Evolutionary conservation across 1,139 yeast genomes (phyloP).

Genomic region (Candida albicans): DNA sequence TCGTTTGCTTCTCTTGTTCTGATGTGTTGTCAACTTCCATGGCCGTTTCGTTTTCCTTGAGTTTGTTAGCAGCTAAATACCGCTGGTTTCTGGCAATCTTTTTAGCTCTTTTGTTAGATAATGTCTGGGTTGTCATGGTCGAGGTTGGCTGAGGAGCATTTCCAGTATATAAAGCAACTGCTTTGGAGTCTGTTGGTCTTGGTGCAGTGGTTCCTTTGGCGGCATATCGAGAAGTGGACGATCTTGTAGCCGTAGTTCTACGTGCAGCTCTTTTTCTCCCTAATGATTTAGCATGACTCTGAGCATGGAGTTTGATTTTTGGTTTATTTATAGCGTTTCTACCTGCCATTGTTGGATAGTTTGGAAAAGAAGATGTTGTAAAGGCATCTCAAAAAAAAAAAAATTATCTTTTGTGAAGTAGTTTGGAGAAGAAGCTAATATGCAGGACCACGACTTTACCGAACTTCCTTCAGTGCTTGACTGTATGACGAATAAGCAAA

Average conservation of each 20-base stretch:
- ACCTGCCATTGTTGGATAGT: constrained; percentile 57
- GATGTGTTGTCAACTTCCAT: constrained; percentile 50
- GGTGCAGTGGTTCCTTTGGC: constrained; percentile 33
- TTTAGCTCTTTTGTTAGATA: constrained; percentile 79
- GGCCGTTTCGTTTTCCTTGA: constrained; percentile 39
- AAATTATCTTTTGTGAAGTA: background rate
- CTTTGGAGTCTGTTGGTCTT: constrained; percentile 53
- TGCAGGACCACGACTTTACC: no score
- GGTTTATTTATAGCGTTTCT: constrained; percentile 81
- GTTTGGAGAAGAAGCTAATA: no score
- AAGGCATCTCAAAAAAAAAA: constrained; percentile 1
- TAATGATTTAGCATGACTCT: constrained; percentile 53
- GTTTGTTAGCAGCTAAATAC: constrained; percentile 59
- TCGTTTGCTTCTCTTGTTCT: constrained; percentile 29
- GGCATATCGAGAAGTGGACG: constrained; percentile 47
- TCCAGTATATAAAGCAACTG: constrained; percentile 64
- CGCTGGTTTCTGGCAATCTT: constrained; percentile 79
- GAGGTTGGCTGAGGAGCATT: constrained; percentile 33
- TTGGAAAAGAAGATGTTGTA: background rate
- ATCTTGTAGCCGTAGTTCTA: constrained; percentile 45
- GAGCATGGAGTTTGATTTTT: constrained; percentile 57
- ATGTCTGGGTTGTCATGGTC: constrained; percentile 54
- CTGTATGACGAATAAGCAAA: no score
- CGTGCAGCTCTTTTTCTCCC: constrained; percentile 60
- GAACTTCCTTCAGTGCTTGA: no score